Evolutionary conservation across 2,329 filamentous ascomycete species (phyloP).

Genomic region (Venturia pyrina): DNA sequence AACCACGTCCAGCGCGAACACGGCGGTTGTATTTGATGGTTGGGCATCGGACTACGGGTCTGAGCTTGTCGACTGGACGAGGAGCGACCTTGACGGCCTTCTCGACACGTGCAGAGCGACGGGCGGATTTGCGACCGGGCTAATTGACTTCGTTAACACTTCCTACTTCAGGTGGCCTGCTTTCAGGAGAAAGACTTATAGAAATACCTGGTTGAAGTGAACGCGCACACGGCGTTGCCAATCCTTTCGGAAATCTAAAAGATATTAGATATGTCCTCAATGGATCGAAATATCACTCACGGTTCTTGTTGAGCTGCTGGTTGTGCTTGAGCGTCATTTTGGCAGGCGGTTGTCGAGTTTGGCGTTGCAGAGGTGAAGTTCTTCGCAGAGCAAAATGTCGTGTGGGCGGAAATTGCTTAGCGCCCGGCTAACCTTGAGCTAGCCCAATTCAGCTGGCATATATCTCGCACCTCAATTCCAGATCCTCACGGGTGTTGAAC

Average conservation of each 20-base stretch:
- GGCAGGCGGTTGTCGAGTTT: conserved; percentile 3
- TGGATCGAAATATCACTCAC: conserved; percentile 17
- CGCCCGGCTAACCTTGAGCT: neutral
- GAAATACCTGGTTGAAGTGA: conserved; percentile 98
- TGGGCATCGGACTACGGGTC: conserved; percentile 94
- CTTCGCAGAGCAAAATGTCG: neutral
- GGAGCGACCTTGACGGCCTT: conserved; percentile 95
- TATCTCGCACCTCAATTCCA: neutral
- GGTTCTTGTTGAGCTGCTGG: conserved; percentile 95
- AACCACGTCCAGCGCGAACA: conserved; percentile 91
- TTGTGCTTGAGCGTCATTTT: conserved; percentile 94
- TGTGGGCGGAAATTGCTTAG: neutral
- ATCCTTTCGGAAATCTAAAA: conserved; percentile 95
- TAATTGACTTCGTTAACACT: conserved; percentile 38
- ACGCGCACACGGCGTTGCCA: conserved; percentile 98
- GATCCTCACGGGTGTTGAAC: too few species aligned
- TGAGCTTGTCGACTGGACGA: conserved; percentile 92
- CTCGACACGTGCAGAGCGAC: conserved; percentile 80
- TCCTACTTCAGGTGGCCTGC: conserved; percentile 37
- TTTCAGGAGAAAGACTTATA: conserved; percentile 41
- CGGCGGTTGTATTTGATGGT: conserved; percentile 99
- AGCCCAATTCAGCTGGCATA: neutral
- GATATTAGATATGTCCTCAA: conserved; percentile 21
- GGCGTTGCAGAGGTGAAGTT: neutral
- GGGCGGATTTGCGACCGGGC: conserved; percentile 92